These are phyloP conservation scores for Aspergillus persii DNA, from an alignment of 2,329 filamentous ascomycete species.

Conservation along the genomic window DNA sequence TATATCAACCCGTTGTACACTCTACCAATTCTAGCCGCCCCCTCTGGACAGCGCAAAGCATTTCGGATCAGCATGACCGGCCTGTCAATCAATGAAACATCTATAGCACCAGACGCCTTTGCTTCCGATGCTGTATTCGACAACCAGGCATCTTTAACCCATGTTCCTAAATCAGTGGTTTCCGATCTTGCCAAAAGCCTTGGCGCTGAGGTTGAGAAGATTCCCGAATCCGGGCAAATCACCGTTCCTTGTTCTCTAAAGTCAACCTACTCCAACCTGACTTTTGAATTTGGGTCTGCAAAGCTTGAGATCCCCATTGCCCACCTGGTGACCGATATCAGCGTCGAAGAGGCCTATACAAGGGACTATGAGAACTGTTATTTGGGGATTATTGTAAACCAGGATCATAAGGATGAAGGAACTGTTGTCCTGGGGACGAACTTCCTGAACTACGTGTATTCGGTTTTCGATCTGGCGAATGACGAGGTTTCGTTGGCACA, in stretches of 20 bases:
- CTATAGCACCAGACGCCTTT: not conserved
- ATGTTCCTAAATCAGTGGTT: not conserved
- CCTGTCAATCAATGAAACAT: not conserved
- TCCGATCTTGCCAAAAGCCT: not conserved
- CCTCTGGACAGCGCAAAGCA: not conserved
- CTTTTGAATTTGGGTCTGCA: not conserved
- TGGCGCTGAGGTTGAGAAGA: not conserved
- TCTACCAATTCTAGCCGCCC: not conserved
- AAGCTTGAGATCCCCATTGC: not conserved
- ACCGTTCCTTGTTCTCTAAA: not conserved
- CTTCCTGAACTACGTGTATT: not conserved
- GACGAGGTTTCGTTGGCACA: not conserved
- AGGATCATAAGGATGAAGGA: not conserved
- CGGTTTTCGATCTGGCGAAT: not conserved
- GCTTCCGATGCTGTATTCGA: not conserved
- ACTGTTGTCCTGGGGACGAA: not conserved
- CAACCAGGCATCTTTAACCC: not conserved
- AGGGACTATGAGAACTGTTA: not conserved
- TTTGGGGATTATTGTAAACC: not conserved
- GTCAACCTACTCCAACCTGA: not conserved
- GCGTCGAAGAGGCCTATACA: not conserved
- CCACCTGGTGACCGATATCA: not conserved
- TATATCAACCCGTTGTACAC: not conserved
- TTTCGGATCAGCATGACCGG: not conserved
- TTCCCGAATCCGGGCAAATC: not conserved